Conservation (phyloP, 371 early-diverging fungal species). For the Lichtheimia hyalospora region DNA sequence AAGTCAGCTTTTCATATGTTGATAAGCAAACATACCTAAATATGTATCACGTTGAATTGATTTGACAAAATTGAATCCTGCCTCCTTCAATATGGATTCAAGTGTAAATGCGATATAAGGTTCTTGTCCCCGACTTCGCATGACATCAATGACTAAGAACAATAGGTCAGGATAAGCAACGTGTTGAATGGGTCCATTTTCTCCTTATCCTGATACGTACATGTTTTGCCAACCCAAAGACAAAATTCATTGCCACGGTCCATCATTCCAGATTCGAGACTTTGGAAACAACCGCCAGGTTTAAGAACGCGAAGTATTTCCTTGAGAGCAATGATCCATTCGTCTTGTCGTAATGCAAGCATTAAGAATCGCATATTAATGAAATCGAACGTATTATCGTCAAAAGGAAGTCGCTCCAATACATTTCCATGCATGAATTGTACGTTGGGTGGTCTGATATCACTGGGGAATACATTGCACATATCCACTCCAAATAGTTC, state of each 20-base stretch:
- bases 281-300: conserved; percentile 60
- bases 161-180: no score
- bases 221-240: conserved; percentile 21
- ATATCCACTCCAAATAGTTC: conserved; percentile 59
- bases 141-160: conserved; percentile 25
- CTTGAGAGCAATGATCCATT: conserved; percentile 48
- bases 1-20: background rate
- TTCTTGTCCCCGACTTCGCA: conserved; percentile 45
- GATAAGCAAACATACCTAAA: conserved; percentile 12
- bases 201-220: conserved; percentile 17
- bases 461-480: conserved; percentile 51
- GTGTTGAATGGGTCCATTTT: no score
- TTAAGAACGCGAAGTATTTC: conserved; percentile 56
- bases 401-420: conserved; percentile 52
- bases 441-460: conserved; percentile 47
- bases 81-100: conserved; percentile 23
- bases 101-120: conserved; percentile 47
- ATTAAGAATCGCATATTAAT: conserved; percentile 57
- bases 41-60: conserved; percentile 17
- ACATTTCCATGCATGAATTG: conserved; percentile 47
- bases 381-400: conserved; percentile 61
- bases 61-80: conserved; percentile 28
- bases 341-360: conserved; percentile 43
- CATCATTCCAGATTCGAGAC: conserved; percentile 49
- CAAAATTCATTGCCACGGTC: conserved; percentile 16